Percentiles rank a stretch among this genome's conserved stretches.
Evolutionary conservation across 768 basidiomycete genomes (phyloP).

Genomic region (Trametes elegans): DNA sequence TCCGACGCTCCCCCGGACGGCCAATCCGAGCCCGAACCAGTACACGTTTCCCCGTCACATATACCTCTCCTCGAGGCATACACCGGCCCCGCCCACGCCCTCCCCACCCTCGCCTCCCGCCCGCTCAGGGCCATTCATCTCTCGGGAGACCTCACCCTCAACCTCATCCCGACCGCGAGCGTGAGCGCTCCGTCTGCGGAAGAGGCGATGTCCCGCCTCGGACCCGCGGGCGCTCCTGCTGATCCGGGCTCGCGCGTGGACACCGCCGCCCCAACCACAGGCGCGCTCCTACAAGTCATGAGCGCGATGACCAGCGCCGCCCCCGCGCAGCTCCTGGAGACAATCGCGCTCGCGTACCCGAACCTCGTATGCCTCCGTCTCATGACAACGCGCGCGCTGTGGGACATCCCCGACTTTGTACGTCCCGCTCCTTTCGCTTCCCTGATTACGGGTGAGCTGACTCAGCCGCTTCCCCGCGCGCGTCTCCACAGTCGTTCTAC

Average conservation of each 20-base stretch:
- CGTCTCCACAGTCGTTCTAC: slow-evolving; percentile 58
- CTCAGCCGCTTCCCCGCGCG: not conserved
- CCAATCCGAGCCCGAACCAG: slow-evolving; percentile 16
- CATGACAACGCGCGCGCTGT: slow-evolving; percentile 41
- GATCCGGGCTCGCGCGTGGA: not conserved
- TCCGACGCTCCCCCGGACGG: slow-evolving; percentile 9
- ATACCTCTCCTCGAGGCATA: slow-evolving; percentile 52
- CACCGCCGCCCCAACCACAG: not conserved
- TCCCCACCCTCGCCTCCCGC: slow-evolving; percentile 61
- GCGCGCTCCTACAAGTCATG: slow-evolving; percentile 47
- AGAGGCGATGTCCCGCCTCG: slow-evolving; percentile 9
- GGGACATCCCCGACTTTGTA: slow-evolving; percentile 33
- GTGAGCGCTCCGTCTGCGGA: slow-evolving; percentile 23
- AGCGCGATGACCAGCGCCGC: slow-evolving; percentile 57
- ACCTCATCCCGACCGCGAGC: slow-evolving; percentile 45
- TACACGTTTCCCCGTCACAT: slow-evolving; percentile 33
- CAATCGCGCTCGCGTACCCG: slow-evolving; percentile 55
- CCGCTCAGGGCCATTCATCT: slow-evolving; percentile 65
- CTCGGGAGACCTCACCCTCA: slow-evolving; percentile 56
- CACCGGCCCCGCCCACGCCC: slow-evolving; percentile 57
- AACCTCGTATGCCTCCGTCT: slow-evolving; percentile 65
- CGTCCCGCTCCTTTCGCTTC: slow-evolving; percentile 15
- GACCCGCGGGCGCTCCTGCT: not conserved
- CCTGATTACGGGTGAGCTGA: not conserved
- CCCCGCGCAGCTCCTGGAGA: slow-evolving; percentile 55